Evolutionary conservation across 306 rosid species (phyloP).

Genomic region (Begonia fuchsioides): DNA sequence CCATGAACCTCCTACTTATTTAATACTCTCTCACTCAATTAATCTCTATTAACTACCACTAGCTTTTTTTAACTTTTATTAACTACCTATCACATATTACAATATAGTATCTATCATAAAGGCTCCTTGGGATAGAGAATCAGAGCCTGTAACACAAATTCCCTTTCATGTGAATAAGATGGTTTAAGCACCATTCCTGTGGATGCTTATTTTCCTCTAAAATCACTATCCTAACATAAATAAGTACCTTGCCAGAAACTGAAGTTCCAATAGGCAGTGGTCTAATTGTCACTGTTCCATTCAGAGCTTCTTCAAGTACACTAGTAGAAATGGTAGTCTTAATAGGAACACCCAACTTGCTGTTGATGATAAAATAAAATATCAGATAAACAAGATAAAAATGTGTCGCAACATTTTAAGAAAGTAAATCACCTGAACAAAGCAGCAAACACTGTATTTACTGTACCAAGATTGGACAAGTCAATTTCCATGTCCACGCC

Average conservation of each 20-base stretch:
- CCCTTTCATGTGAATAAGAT: too few relatives aligned
- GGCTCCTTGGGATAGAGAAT: too few relatives aligned
- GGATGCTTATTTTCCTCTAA: too few relatives aligned
- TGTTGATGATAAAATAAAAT: constrained; percentile 27
- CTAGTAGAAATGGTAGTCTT: constrained; percentile 93
- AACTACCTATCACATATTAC: too few relatives aligned
- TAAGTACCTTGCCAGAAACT: constrained; percentile 91
- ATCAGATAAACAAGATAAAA: constrained; percentile 12
- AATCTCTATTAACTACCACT: too few relatives aligned
- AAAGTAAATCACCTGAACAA: constrained; percentile 67
- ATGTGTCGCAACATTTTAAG: constrained; percentile 2
- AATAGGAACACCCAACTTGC: constrained; percentile 99
- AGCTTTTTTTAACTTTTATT: too few relatives aligned
- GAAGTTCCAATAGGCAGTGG: constrained; percentile 96
- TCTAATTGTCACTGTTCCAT: constrained; percentile 86
- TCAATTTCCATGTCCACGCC: constrained; percentile 98
- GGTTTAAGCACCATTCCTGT: too few relatives aligned
- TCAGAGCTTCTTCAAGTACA: constrained; percentile 98
- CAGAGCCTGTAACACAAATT: too few relatives aligned
- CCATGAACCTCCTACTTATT: too few relatives aligned
- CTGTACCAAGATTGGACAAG: constrained; percentile 96
- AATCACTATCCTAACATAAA: too few relatives aligned
- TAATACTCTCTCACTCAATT: too few relatives aligned
- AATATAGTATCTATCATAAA: too few relatives aligned
- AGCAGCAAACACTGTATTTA: constrained; percentile 98